A percentile compares a stretch with the other conserved stretches of the same genome.
Conservation (phyloP, 345 rosid genomes). For the Pugionium dolabratum region DNA sequence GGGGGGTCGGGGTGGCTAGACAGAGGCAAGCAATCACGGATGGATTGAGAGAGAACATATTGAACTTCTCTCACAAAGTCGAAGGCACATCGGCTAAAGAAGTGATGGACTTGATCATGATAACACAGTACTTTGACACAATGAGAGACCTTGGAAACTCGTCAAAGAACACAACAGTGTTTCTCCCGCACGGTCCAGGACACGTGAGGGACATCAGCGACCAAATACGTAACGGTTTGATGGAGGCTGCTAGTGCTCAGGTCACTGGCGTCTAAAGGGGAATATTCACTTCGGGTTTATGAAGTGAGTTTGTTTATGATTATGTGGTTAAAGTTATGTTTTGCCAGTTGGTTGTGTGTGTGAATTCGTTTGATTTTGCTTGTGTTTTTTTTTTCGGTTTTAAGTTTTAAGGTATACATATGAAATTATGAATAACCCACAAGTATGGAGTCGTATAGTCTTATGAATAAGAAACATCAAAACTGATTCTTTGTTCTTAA, state of each 20-base stretch:
- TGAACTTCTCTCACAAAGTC: slow-evolving; percentile 89
- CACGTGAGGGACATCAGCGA: slow-evolving; percentile 84
- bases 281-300: slow-evolving; percentile 10
- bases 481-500: no score
- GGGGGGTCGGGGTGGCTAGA: slow-evolving; percentile 95
- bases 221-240: slow-evolving; percentile 87
- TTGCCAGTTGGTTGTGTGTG: not conserved
- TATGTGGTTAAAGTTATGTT: slow-evolving; percentile 8
- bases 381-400: not conserved
- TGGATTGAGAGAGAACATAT: slow-evolving; percentile 92
- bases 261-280: slow-evolving; percentile 23
- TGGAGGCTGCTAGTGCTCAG: slow-evolving; percentile 75
- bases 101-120: slow-evolving; percentile 96
- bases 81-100: slow-evolving; percentile 90
- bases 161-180: slow-evolving; percentile 91
- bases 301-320: slow-evolving; percentile 1
- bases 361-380: slow-evolving; percentile 9
- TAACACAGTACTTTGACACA: slow-evolving; percentile 95
- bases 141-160: slow-evolving; percentile 89
- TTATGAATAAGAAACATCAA: no score
- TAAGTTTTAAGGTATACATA: no score
- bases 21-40: slow-evolving; percentile 98
- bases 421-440: slow-evolving; percentile 4
- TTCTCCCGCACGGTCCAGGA: slow-evolving; percentile 97
- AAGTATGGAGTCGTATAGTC: not conserved